Evolutionary conservation across 345 rosid species (phyloP).

Genomic region (Salix dunnii): DNA sequence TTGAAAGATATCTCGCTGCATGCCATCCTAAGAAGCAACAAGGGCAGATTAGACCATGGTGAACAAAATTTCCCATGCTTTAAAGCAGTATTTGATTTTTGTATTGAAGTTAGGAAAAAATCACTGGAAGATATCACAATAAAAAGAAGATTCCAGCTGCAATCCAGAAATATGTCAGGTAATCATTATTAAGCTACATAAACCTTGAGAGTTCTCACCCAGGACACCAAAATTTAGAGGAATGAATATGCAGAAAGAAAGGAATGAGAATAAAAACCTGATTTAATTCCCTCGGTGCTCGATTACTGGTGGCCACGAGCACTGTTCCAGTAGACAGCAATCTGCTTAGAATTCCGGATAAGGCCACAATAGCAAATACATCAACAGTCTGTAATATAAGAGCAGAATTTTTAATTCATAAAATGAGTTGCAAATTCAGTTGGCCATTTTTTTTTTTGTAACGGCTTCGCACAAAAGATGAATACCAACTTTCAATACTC

Average conservation of each 20-base stretch:
- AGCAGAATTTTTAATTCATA: slow-evolving; percentile 26
- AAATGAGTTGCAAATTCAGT: slow-evolving; percentile 14
- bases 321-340: slow-evolving; percentile 79
- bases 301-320: slow-evolving; percentile 90
- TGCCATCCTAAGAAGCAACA: slow-evolving; percentile 66
- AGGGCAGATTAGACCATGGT: not conserved
- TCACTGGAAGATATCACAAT: not conserved
- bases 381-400: slow-evolving; percentile 76
- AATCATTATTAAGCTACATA: not conserved
- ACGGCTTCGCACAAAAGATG: not conserved
- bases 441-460: not conserved
- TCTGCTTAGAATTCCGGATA: slow-evolving; percentile 98
- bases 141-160: not conserved
- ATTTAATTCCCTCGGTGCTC: slow-evolving; percentile 84
- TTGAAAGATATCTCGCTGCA: slow-evolving; percentile 81
- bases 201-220: not conserved
- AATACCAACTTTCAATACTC: not conserved
- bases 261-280: slow-evolving; percentile 45
- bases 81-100: not conserved
- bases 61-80: not conserved
- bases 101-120: not conserved
- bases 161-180: not conserved
- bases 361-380: slow-evolving; percentile 96
- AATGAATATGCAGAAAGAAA: not conserved
- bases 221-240: slow-evolving; percentile 5